phyloP scores from a whole-genome alignment of 179 eudicot species.

The Camellia oleifera region DNA sequence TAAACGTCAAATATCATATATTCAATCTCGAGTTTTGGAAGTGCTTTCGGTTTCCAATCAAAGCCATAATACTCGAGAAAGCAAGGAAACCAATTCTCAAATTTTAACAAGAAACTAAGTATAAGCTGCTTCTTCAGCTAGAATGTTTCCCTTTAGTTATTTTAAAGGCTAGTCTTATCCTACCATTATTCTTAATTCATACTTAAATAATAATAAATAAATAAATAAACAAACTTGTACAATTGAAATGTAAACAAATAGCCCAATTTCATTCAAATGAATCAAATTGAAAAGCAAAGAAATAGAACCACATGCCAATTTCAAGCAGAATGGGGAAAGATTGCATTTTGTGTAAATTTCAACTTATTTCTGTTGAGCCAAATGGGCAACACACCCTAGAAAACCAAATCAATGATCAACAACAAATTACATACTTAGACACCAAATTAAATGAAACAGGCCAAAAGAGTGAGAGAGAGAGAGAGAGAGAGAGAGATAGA shows the following conservation, averaged over 20 bases:
- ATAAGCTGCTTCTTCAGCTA: neutral
- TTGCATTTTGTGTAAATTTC: neutral
- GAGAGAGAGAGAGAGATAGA: neutral
- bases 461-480: neutral
- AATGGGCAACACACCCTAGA: neutral
- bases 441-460: too few species aligned
- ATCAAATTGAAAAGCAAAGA: neutral
- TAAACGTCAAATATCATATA: neutral
- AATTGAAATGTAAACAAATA: neutral
- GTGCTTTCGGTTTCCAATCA: neutral
- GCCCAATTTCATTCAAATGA: neutral
- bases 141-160: neutral
- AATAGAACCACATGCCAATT: neutral
- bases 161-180: neutral
- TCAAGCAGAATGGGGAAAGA: neutral
- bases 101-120: too few species aligned
- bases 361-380: neutral
- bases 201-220: neutral
- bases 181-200: neutral
- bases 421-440: neutral
- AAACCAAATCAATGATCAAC: neutral
- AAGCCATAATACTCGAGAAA: neutral
- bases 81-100: neutral
- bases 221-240: neutral
- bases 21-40: neutral